Base-by-base conservation (phyloP, 1,284 basidiomycete species). In the Phylloporus gajari region DNA sequence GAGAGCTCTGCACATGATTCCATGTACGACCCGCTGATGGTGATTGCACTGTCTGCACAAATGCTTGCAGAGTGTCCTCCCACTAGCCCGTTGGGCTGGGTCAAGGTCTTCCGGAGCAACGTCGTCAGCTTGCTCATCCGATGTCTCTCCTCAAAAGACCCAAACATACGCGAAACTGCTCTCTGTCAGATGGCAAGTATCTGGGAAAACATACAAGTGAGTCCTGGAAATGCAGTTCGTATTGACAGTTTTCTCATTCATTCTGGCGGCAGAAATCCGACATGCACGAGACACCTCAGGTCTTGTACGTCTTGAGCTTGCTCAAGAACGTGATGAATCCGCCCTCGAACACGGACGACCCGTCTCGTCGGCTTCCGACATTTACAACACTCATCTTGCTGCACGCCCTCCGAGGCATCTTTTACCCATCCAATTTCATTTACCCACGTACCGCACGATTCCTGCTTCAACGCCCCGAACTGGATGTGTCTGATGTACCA, bases 31-130 rank as follows among this genome's bases (percentile, higher is more conserved):
- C 42, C 97, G 1, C 82, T 93, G 1, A 95, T 97, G 79, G 82
- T 96, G 19, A 83, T 95, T 46, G 84, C 93, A 12, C 84, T 97
- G 19, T 89, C 93, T 56, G 88, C 88, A 2, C 89, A 92, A 68
- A 88, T 91, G 75, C 84, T 96, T 40, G 81, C 84, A 0, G 90
- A 92, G 46, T 85, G 85, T 63, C 86, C 85, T 21, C 90, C 91
- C 0, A 80, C 90, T 0, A 90, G 91, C 0, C 89, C 79, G 0
- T 69, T 86, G 5, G 78, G 84, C n/a, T 98, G 96, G 96, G 92
- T 98, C 19, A 91, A 95, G 76, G 81, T 98, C 12, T 91, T 97
- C 79, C 86, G 95, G 71, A 94, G 93, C 27, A 97, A 97, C 76
- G 86, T 93, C 7, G 86, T 95, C 19, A 91, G 94, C 51, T 77